Evolutionary conservation across 305 asterid genomes (phyloP).

Genomic region (Fraxinus velutina): DNA sequence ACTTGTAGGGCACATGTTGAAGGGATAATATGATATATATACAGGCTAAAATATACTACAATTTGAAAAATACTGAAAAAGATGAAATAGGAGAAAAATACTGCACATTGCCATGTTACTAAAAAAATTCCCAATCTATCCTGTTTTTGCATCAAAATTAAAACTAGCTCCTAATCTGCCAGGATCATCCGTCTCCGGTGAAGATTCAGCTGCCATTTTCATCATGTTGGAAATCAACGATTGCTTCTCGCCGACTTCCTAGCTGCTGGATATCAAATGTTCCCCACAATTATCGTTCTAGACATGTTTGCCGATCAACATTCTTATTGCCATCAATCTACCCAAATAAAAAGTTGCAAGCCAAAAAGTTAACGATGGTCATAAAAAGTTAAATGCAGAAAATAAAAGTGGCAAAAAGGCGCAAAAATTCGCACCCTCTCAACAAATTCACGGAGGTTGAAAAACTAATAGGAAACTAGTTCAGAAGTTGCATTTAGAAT

Average conservation of each 20-base stretch:
- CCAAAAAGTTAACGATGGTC: neutral
- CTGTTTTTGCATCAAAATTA: neutral
- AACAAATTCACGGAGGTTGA: neutral
- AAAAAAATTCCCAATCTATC: neutral
- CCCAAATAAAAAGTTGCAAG: neutral
- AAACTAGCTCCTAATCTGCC: neutral
- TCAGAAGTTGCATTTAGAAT: neutral
- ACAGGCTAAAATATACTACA: neutral
- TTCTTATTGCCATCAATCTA: neutral
- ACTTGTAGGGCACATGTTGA: neutral
- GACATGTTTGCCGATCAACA: neutral
- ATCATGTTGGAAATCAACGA: neutral
- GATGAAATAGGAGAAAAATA: neutral
- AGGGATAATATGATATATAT: neutral
- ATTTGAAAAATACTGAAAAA: neutral
- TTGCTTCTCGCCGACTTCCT: neutral
- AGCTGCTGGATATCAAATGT: neutral
- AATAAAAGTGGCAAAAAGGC: neutral
- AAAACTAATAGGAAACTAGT: neutral
- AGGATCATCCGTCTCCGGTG: neutral
- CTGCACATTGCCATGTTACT: neutral
- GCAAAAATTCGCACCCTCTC: neutral
- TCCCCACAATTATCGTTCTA: neutral
- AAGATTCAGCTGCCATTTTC: neutral
- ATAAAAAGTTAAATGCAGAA: neutral